phyloP scores from a whole-genome alignment of 2,329 filamentous ascomycete genomes.

The Aspergillus ochraceus region DNA sequence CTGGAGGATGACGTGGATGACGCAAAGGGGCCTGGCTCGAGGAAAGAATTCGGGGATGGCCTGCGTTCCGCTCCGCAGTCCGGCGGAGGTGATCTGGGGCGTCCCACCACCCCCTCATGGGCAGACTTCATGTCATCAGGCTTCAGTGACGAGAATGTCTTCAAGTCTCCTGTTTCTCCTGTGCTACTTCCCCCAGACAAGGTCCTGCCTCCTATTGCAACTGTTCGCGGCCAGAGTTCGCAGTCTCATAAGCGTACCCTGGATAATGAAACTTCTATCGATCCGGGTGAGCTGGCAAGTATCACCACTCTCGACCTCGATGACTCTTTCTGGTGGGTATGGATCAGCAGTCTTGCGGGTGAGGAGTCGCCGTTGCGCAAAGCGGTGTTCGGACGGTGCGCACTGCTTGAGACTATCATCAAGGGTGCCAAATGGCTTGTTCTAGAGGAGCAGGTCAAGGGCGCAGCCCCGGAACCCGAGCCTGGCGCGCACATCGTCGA shows the following conservation, averaged over 20 bases:
- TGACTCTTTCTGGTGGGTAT: constrained; percentile 99
- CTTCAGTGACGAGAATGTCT: constrained; percentile 75
- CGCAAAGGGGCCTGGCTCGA: constrained; percentile 30
- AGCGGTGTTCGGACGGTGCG: constrained; percentile 89
- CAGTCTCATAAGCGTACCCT: constrained; percentile 76
- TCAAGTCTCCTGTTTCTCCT: constrained; percentile 59
- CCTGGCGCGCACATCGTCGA: constrained; percentile 88
- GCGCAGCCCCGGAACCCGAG: constrained; percentile 80
- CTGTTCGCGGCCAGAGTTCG: constrained; percentile 73
- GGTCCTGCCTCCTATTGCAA: constrained; percentile 77
- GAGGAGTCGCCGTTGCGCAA: constrained; percentile 87
- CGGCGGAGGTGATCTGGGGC: constrained; percentile 64
- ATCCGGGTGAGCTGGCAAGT: constrained; percentile 92
- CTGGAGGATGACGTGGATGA: constrained; percentile 70
- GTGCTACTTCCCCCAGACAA: constrained; percentile 89
- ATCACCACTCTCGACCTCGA: constrained; percentile 84
- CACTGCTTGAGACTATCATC: constrained; percentile 85
- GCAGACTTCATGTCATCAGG: constrained; percentile 95
- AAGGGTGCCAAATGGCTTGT: constrained; percentile 83
- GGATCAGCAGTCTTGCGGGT: constrained; percentile 92
- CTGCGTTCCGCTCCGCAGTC: constrained; percentile 68
- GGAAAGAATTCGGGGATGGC: constrained; percentile 47
- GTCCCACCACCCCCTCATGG: constrained; percentile 96
- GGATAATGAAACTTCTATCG: constrained; percentile 68
- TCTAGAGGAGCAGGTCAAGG: constrained; percentile 94